phyloP scores from a whole-genome alignment of 225 moss, liverwort and hornwort species.

The Neckera pumila region DNA sequence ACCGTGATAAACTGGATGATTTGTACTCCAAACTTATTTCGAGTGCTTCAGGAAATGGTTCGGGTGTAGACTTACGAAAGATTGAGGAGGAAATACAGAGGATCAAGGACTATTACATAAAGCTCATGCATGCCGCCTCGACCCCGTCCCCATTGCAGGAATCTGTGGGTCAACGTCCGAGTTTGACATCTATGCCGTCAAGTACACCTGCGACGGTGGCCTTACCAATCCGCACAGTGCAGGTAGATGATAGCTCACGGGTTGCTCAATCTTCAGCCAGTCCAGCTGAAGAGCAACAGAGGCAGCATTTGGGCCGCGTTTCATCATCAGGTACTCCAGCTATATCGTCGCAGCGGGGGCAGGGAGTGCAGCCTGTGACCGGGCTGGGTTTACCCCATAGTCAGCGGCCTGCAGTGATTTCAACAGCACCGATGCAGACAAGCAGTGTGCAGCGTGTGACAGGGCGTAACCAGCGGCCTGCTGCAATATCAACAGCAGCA shows the following conservation, averaged over 20 bases:
- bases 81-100: slow-evolving; percentile 16
- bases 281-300: slow-evolving; percentile 5
- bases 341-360: not conserved
- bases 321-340: not conserved
- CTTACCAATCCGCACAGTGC: not conserved
- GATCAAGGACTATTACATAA: slow-evolving; percentile 8
- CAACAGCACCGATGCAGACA: not conserved
- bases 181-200: not conserved
- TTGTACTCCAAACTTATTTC: not conserved
- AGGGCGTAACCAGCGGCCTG: slow-evolving; percentile 13
- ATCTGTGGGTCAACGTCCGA: not conserved
- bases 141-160: not conserved
- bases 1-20: slow-evolving; percentile 23
- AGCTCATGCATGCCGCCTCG: not conserved
- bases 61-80: not conserved
- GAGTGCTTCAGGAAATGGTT: not conserved
- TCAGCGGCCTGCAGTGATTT: not conserved
- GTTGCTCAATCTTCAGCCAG: not conserved
- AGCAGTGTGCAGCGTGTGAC: not conserved
- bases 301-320: not conserved
- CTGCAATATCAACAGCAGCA: not conserved
- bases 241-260: not conserved
- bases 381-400: not conserved
- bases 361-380: not conserved
- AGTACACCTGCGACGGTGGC: slow-evolving; percentile 2